Base-by-base conservation (phyloP, 495 filamentous ascomycete species). In the Daldinia vernicosa region DNA sequence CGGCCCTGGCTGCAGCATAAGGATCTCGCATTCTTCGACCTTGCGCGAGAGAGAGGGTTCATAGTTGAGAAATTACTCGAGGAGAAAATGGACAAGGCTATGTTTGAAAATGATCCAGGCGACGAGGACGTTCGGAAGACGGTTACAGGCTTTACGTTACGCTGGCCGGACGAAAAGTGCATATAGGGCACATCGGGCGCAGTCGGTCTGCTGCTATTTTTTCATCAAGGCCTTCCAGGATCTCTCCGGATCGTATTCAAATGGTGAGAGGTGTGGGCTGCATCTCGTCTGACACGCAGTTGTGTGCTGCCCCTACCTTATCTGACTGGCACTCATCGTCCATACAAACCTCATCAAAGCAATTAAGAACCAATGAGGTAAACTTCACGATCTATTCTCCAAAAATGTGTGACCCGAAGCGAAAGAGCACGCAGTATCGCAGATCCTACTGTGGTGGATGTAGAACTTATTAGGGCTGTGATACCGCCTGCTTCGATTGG, bases 61-160 rank as follows among this genome's bases (percentile, higher is more conserved):
- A 75, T 67, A 4, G 93, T 96, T 12, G 88, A 86, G 61, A 92
- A 94, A 83, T 83, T 96, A 28, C 81, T 94, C 54, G 92, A 97
- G 82, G 88, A 90, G 80, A 83, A 90, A 69, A 87, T 93, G 89
- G 92, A 92, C 26, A 86, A 87, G 65, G 91, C 93, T 58, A 87
- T 98, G 83, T 97, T 98, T 84, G 91, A 94, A 76, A 83, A 92
- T 70, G 94, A 98, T 77, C 87, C 85, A 9, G 95, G 94, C 55
- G 91, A 94, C 80, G 88, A 91, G 76, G 87, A 84, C 64, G 78
- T 97, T 51, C 84, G 91, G 56, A 86, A 90, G 78, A 95, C 91
- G 15, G 93, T 96, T 1, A 94, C 91, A 80, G 92, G 92, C 35
- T 97, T 90, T 83, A 86, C 88, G 68, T 70, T 97, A 39, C 74